These are phyloP conservation scores for Calycina marina DNA, from an alignment of 2,329 filamentous ascomycete species.

Conservation along the genomic window DNA sequence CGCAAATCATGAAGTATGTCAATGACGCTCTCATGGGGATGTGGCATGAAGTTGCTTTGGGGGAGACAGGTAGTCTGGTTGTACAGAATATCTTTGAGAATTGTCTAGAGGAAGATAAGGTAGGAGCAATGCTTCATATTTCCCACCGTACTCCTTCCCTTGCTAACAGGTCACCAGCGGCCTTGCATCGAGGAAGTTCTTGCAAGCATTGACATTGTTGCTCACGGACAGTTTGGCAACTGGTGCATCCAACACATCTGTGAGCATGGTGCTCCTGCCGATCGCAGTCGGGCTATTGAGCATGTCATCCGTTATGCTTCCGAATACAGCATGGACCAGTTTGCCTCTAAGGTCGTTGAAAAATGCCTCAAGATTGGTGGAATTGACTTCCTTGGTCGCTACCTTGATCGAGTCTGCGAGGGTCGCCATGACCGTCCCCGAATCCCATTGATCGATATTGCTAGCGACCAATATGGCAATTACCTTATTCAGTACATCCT, in stretches of 20 bases:
- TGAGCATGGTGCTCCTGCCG: slow-evolving; percentile 81
- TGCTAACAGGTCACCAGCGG: slow-evolving; percentile 41
- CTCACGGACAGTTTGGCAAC: slow-evolving; percentile 95
- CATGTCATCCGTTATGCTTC: slow-evolving; percentile 88
- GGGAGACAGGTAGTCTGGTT: slow-evolving; percentile 92
- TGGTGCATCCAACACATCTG: slow-evolving; percentile 99
- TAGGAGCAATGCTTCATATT: no score
- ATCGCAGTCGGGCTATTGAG: slow-evolving; percentile 86
- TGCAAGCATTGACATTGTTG: slow-evolving; percentile 86
- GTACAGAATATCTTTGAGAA: slow-evolving; percentile 99
- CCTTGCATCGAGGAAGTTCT: slow-evolving; percentile 96
- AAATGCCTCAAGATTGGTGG: slow-evolving; percentile 97
- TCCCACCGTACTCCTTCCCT: slow-evolving; percentile 1
- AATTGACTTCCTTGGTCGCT: slow-evolving; percentile 76
- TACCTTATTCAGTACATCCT: slow-evolving; percentile 97
- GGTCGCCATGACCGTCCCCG: slow-evolving; percentile 80
- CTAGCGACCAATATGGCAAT: slow-evolving; percentile 97
- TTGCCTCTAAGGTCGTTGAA: slow-evolving; percentile 96
- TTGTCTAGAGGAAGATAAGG: slow-evolving; percentile 96
- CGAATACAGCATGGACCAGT: slow-evolving; percentile 98
- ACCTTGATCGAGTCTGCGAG: slow-evolving; percentile 87
- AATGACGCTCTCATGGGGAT: slow-evolving; percentile 89
- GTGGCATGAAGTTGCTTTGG: slow-evolving; percentile 97
- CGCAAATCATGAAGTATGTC: slow-evolving; percentile 97
- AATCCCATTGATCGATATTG: slow-evolving; percentile 94